Percentiles rank a stretch among this genome's conserved stretches.
Conservation (phyloP, 371 early-diverging fungal species). For the Blakeslea trispora region DNA sequence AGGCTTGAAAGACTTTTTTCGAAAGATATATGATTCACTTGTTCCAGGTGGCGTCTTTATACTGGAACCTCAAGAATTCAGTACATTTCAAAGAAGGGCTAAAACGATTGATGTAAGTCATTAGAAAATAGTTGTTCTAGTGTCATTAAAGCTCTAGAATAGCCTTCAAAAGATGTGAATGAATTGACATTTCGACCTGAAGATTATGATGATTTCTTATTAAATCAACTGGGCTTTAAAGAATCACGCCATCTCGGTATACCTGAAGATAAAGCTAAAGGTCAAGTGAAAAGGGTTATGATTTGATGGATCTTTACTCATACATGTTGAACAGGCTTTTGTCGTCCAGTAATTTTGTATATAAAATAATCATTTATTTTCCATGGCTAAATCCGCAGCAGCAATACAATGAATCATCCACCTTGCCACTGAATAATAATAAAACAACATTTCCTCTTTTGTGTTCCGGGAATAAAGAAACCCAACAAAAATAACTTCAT, state of each 20-base stretch:
- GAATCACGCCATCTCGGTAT: slow-evolving; percentile 18
- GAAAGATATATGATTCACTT: slow-evolving; percentile 59
- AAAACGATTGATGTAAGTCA: slow-evolving; percentile 32
- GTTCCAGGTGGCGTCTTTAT: slow-evolving; percentile 66
- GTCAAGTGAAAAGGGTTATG: slow-evolving; percentile 9
- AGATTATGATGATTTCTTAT: slow-evolving; percentile 36
- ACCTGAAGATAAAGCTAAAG: slow-evolving; percentile 29
- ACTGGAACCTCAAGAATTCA: slow-evolving; percentile 73
- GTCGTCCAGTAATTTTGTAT: background rate
- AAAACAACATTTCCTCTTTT: too few species aligned
- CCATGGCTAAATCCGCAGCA: too few species aligned
- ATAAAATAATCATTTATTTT: too few species aligned
- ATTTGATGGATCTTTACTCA: too few species aligned
- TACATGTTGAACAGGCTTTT: background rate
- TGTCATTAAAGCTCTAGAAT: background rate
- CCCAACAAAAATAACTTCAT: too few species aligned
- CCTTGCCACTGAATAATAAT: too few species aligned
- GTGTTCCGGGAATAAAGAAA: too few species aligned
- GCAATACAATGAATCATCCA: too few species aligned
- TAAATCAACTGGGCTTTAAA: slow-evolving; percentile 36
- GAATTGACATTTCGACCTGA: slow-evolving; percentile 36
- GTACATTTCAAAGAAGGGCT: slow-evolving; percentile 55
- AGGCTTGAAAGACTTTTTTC: slow-evolving; percentile 73
- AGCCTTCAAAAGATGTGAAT: slow-evolving; percentile 24
- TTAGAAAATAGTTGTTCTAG: too few species aligned